phyloP scores from a whole-genome alignment of 169 alveolate species.

The Babesia microti region DNA sequence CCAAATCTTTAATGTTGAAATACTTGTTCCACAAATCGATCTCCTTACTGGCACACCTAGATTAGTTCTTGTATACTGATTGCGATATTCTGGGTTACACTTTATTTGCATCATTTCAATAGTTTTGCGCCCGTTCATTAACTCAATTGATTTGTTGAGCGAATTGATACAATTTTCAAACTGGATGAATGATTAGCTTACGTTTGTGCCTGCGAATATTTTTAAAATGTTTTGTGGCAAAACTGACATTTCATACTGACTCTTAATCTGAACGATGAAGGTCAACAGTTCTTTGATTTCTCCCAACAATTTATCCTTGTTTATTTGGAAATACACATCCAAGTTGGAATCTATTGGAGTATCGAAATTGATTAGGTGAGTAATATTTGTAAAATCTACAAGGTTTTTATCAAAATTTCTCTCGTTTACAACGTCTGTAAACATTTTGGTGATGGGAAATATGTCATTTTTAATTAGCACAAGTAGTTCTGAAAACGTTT shows the following conservation, averaged over 20 bases:
- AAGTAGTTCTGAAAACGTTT: too few relatives aligned
- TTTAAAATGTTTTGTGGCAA: slow-evolving; percentile 10
- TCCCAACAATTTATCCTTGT: too few relatives aligned
- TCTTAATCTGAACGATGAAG: slow-evolving; percentile 22
- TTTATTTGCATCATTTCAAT: slow-evolving; percentile 11
- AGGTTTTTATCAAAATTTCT: too few relatives aligned
- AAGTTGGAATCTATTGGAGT: too few relatives aligned
- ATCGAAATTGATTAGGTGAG: too few relatives aligned
- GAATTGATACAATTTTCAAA: slow-evolving; percentile 6
- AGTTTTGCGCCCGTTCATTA: slow-evolving; percentile 21
- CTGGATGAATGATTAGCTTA: slow-evolving; percentile 6
- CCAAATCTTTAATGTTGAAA: slow-evolving; percentile 15
- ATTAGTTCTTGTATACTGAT: slow-evolving; percentile 3
- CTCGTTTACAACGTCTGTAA: too few relatives aligned
- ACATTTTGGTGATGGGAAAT: too few relatives aligned
- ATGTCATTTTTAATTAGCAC: too few relatives aligned
- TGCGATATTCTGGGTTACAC: slow-evolving; percentile 15
- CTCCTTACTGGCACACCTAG: slow-evolving; percentile 27
- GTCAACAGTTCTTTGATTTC: slow-evolving; percentile 26
- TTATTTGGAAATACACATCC: too few relatives aligned
- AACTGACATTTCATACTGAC: slow-evolving; percentile 8
- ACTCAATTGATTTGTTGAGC: slow-evolving; percentile 10
- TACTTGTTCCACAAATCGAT: slow-evolving; percentile 25
- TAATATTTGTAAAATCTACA: too few relatives aligned
- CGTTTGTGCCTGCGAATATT: slow-evolving; percentile 1